Evolutionary conservation across 148 eudicot genomes (phyloP), one percentile per base, ranked within the genome.

Genomic region (Rhododendron williamsianum): DNA sequence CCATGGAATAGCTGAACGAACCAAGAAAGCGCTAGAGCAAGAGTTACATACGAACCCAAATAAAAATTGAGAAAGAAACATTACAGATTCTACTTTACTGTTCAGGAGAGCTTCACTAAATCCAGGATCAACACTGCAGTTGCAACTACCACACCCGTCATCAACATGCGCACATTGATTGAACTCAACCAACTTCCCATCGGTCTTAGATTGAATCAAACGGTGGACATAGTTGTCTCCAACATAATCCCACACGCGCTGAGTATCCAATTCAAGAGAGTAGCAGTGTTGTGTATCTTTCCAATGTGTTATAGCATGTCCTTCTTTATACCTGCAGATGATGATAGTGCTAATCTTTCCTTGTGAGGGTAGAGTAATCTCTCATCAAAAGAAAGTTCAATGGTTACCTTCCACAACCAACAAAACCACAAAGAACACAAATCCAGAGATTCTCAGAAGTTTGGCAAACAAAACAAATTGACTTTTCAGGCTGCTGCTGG

Each of bases 171-270:
- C 63, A 86, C 98, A 92, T 79, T 90, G 93, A 85, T 86, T 90
- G 84, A 97, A 88, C 91, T 95, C 99, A 56, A 97, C 96, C 90
- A 95, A 88, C 88, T 95, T 97, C 76, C 99, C 98, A 88, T 97
- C 98, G 81, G 98, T 94, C 90, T 97, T 97, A 69, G 98, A 94
- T 85, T 93, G 96, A 86, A 97, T 97, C 80, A 95, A 87, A 72
- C 99, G 95, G 81, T 95, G 98, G 76, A 95, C 98, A 88, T 95
- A 97, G 85, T 97, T 97, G 86, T 97, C 95, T 56, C 99, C 99
- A 80, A 82, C 95, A 89, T 95, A 95, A 86, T 97, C 99, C 99
- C 99, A 97, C 33, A 95, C 99, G 45, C 98, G 95, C 51, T 89
- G 95, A 78, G 99, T 94, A 90, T 97, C 99, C 89, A 97, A 87